Evolutionary conservation across 2,329 filamentous ascomycete species (phyloP).

Genomic region (Penicillium sp.): DNA sequence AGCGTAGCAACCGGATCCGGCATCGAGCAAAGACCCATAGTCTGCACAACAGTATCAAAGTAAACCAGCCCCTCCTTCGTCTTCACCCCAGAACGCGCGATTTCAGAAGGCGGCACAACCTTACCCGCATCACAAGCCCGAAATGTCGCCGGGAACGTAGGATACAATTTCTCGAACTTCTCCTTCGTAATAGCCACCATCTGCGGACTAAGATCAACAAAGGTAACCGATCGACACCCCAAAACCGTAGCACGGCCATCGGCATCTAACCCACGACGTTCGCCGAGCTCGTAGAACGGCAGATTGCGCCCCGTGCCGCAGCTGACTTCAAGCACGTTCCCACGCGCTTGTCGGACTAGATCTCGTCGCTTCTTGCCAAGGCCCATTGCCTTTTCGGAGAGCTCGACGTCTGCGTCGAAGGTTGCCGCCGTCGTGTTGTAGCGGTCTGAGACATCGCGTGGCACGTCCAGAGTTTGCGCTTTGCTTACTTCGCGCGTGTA

Average conservation of each 20-base stretch:
- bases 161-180: slow-evolving; percentile 43
- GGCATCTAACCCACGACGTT: slow-evolving; percentile 32
- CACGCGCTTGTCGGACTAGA: slow-evolving; percentile 43
- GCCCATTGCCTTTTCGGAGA: slow-evolving; percentile 44
- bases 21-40: slow-evolving; percentile 52
- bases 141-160: slow-evolving; percentile 36
- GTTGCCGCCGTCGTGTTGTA: slow-evolving; percentile 44
- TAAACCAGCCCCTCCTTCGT: slow-evolving; percentile 14
- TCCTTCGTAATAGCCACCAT: slow-evolving; percentile 48
- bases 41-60: slow-evolving; percentile 51
- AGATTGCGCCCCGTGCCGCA: slow-evolving; percentile 52
- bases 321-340: slow-evolving; percentile 50
- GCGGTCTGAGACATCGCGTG: slow-evolving; percentile 46
- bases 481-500: slow-evolving; percentile 39
- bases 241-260: slow-evolving; percentile 29
- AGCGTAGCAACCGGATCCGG: slow-evolving; percentile 43
- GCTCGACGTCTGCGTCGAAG: slow-evolving; percentile 48
- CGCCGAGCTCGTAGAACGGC: slow-evolving; percentile 45
- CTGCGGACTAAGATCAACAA: slow-evolving; percentile 49
- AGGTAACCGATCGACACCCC: slow-evolving; percentile 44
- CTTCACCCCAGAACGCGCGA: not conserved
- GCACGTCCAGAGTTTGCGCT: slow-evolving; percentile 33
- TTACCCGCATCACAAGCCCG: slow-evolving; percentile 37
- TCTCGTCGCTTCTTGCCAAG: slow-evolving; percentile 42
- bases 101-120: slow-evolving; percentile 17